phyloP scores from a whole-genome alignment of 176 grass and related monocot species.

The Oryza nivara region DNA sequence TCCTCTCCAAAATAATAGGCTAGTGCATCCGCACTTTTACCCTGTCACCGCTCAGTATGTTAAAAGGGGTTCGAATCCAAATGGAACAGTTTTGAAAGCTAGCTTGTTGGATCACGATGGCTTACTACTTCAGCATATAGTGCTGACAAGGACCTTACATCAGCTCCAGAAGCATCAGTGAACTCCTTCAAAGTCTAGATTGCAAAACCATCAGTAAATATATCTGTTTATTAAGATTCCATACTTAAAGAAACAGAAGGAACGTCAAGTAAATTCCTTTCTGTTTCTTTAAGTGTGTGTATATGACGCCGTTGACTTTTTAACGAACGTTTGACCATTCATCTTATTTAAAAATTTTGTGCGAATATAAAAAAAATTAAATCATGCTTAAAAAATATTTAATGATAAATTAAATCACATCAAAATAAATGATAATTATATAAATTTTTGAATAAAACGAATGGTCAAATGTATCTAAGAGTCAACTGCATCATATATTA shows the following conservation, averaged over 20 bases:
- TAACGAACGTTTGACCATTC: too few relatives aligned
- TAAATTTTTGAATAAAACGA: too few relatives aligned
- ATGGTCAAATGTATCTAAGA: too few relatives aligned
- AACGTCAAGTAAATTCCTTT: too few relatives aligned
- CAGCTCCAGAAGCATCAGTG: constrained; percentile 68
- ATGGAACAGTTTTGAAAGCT: constrained; percentile 28
- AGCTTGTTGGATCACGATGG: constrained; percentile 33
- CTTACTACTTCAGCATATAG: constrained; percentile 87
- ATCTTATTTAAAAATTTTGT: too few relatives aligned
- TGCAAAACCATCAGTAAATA: constrained; percentile 26
- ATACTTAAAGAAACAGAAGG: constrained; percentile 9
- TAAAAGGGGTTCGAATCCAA: constrained; percentile 31
- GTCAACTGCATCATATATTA: too few relatives aligned
- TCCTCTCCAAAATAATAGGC: constrained; percentile 94
- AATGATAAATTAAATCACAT: too few relatives aligned
- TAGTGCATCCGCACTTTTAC: constrained; percentile 82
- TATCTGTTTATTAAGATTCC: background rate
- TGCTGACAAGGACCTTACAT: constrained; percentile 73
- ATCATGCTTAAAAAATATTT: too few relatives aligned
- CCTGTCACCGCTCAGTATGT: constrained; percentile 54
- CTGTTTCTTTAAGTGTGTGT: too few relatives aligned
- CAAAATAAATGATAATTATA: too few relatives aligned
- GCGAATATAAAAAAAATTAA: too few relatives aligned
- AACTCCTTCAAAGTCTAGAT: constrained; percentile 94
- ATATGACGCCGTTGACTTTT: too few relatives aligned